These are phyloP conservation scores for Papiliotrema laurentii DNA, from an alignment of 1,284 basidiomycete genomes.

Conservation along the genomic window DNA sequence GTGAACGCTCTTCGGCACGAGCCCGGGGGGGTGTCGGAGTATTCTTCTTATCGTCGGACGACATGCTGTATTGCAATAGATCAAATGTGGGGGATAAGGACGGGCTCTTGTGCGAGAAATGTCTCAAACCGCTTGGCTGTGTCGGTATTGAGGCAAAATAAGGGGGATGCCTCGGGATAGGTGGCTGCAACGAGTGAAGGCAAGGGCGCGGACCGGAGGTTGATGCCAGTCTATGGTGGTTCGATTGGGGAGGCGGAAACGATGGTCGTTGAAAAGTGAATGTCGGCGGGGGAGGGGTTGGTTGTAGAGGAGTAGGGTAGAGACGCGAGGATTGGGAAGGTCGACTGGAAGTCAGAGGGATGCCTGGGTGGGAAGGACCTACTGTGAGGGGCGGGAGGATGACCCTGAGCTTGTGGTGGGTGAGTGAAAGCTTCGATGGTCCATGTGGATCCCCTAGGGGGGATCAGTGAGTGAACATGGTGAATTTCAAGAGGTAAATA, in stretches of 20 bases:
- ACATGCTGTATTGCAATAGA: constrained; percentile 1
- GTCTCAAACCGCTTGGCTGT: background rate
- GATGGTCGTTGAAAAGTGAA: background rate
- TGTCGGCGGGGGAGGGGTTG: background rate
- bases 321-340: background rate
- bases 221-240: background rate
- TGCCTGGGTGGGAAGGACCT: background rate
- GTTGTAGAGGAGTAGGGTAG: background rate
- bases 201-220: no score
- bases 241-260: background rate
- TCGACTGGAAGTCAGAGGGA: background rate
- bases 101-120: background rate
- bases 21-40: background rate
- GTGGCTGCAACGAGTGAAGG: background rate
- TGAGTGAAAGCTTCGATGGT: background rate
- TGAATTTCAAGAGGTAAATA: background rate
- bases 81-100: constrained; percentile 1
- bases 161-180: background rate
- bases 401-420: no score
- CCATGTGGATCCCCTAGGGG: constrained; percentile 2
- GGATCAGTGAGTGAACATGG: background rate
- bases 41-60: background rate
- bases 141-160: background rate
- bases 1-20: background rate
- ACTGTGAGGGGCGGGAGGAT: no score